Conservation (phyloP, 371 early-diverging fungal genomes). For the Haplosporangium sp. region DNA sequence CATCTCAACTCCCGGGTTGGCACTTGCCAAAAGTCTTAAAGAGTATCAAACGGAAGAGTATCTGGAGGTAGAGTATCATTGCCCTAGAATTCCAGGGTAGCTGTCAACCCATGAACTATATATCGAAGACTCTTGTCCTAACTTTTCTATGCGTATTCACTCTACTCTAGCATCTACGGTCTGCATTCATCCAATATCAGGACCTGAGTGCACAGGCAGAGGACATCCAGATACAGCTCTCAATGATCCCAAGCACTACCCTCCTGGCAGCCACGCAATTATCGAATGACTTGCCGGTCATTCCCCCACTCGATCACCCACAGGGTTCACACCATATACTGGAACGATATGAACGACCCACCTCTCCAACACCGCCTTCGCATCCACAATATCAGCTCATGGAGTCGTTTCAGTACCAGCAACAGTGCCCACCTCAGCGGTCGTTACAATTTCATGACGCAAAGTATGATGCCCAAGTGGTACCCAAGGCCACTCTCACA, state of each 20-base stretch:
- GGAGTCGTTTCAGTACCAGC: not conserved
- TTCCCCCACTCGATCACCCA: constrained; percentile 20
- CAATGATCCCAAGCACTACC: constrained; percentile 20
- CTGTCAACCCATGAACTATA: too few relatives aligned
- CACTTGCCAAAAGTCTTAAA: constrained; percentile 36
- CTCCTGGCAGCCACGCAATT: not conserved
- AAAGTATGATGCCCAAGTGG: constrained; percentile 15
- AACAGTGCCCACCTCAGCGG: not conserved
- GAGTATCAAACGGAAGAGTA: constrained; percentile 16
- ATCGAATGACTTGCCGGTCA: constrained; percentile 17
- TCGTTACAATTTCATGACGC: not conserved
- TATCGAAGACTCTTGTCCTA: not conserved
- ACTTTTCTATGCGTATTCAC: not conserved
- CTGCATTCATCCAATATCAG: constrained; percentile 16
- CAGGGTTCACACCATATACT: too few relatives aligned
- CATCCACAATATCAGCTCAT: not conserved
- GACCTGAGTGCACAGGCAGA: constrained; percentile 45
- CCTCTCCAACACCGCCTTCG: not conserved
- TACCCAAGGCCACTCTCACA: not conserved
- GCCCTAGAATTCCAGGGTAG: not conserved
- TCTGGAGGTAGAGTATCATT: constrained; percentile 29
- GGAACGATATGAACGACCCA: not conserved
- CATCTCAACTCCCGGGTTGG: constrained; percentile 22
- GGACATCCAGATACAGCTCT: constrained; percentile 39
- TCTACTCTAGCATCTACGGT: constrained; percentile 21